Evolutionary conservation across 139 green algal genomes (phyloP), one percentile per base, ranked within the genome.

Genomic region (Tetratostichococcus sp.): DNA sequence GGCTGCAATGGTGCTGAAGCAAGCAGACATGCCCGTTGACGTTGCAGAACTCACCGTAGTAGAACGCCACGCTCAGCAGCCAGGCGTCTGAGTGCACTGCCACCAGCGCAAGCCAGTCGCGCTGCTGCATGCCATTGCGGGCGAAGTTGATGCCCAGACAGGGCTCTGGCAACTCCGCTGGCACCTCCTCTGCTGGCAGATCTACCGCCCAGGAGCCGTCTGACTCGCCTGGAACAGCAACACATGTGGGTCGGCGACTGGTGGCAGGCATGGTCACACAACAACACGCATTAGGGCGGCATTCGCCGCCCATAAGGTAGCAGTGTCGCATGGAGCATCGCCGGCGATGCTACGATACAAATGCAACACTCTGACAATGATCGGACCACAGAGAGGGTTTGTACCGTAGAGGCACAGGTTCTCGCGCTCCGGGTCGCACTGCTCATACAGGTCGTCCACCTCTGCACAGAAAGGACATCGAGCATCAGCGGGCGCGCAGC

Each of bases 61-160:
- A 99, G 75, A 97, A 98, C 0, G 92, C 86, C 1, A 99, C 93
- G 25, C 89, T 82, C 70, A 97, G 88, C 16, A 99, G 93, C 96
- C 96, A 99, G 0, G 93, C 86, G 69, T 99, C 96, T 19, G 83
- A 91, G 87, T 99, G 96, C 65, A 98, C 96, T 1, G 96, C 96
- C 33, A 98, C 93, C 2, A 99, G 88, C 3, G 94, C 89, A 32
- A 99, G 85, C 96, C 96, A 99, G 79, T 99, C 95, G 43, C 90
- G 91, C 43, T 59, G 19, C 30, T 69, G 39, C 76, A 81, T 81
- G 4, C 92, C 92, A 77, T 98, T 91, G 0, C 94, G 77, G 1
- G 94, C 94, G 79, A 98, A 98, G 83, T 98, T 98, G 59, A 98
- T 97, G 33, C 95, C 95, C 4, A 99, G 79, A 58, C 93, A 96